Conservation (phyloP, 2,329 filamentous ascomycete genomes). For the Neonectria magnoliae region DNA sequence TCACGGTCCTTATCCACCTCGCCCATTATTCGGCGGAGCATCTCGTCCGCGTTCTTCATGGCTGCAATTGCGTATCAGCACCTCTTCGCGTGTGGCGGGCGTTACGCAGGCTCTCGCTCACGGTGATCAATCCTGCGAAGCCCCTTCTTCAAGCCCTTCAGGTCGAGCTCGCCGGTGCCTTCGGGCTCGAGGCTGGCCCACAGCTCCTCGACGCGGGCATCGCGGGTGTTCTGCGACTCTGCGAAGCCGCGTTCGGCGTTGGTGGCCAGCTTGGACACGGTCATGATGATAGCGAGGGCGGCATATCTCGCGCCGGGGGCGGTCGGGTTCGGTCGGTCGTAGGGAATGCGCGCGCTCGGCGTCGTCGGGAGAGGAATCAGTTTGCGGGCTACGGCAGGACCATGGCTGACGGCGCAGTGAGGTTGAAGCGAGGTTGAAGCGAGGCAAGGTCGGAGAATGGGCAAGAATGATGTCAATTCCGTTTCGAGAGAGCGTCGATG, state of each 20-base stretch:
- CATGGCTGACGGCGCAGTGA: constrained; percentile 30
- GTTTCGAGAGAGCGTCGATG: constrained; percentile 12
- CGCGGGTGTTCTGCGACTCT: constrained; percentile 81
- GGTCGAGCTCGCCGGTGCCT: constrained; percentile 81
- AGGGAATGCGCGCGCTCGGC: constrained; percentile 12
- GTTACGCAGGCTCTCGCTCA: constrained; percentile 53
- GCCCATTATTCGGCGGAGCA: constrained; percentile 82
- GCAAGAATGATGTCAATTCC: constrained; percentile 25
- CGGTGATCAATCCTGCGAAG: constrained; percentile 91
- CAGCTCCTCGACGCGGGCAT: constrained; percentile 83
- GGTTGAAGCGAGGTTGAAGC: neutral
- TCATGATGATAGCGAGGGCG: constrained; percentile 47
- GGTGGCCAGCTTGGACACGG: constrained; percentile 59
- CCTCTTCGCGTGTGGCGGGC: constrained; percentile 14
- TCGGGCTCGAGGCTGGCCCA: constrained; percentile 86
- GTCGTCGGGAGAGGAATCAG: constrained; percentile 18
- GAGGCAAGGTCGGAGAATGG: constrained; percentile 1
- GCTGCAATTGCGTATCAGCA: constrained; percentile 53
- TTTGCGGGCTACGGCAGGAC: constrained; percentile 31
- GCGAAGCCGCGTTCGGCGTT: constrained; percentile 72
- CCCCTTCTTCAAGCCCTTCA: constrained; percentile 85
- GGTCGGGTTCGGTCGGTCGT: constrained; percentile 25
- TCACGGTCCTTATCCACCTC: constrained; percentile 88
- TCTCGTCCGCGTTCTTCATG: constrained; percentile 89
- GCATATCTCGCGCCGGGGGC: constrained; percentile 47